Base-by-base conservation (phyloP, 2,329 filamentous ascomycete species). In the Elsinoe batatas region DNA sequence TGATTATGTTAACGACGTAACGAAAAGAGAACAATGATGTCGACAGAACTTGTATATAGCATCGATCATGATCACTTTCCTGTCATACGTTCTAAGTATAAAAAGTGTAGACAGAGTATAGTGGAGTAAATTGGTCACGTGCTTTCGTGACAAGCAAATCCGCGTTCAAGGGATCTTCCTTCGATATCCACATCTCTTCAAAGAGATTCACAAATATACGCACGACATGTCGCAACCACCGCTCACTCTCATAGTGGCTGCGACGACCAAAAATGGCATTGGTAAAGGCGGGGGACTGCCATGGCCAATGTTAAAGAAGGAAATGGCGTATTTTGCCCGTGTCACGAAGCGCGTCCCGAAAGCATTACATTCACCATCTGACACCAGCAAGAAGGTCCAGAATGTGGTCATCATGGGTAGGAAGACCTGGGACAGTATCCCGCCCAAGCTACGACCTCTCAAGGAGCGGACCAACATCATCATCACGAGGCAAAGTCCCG, bases 341-440 rank as follows among this genome's bases (percentile, higher is more conserved):
- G 85, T 95, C 38, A 97, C 91, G 2, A 89, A 87, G 64, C 81
- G 84, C 13, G 68, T 81, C 0, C 75, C 77, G 6, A 83, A 63
- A n/a, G 59, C 68, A 3, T 65, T 68, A 0, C 57, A 58, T 3
- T 55, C 64, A 0, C 51, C 58, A 12, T 57, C 59, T 8, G 54
- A 43, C 38, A 20, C 51, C 15, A 51, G 58, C 58, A 20, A 44
- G 40, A n/a, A 56, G 13, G 33, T 54, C 10, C 60, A 69, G 32
- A 77, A 78, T 69, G 87, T 88, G 15, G 88, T 97, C 53, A 85
- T 98, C 63, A 98, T 98, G 93, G 93, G 93, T 58, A 87, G 93
- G 66, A 96, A 94, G 72, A 98, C 93, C 0, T 98, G 91, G 85
- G 89, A 95, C 53, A 89, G 84, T 61, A 91, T 98, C 58, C 91